Evolutionary conservation across 2,329 filamentous ascomycete species (phyloP).

Genomic region (Colletotrichum neosansevieriae): DNA sequence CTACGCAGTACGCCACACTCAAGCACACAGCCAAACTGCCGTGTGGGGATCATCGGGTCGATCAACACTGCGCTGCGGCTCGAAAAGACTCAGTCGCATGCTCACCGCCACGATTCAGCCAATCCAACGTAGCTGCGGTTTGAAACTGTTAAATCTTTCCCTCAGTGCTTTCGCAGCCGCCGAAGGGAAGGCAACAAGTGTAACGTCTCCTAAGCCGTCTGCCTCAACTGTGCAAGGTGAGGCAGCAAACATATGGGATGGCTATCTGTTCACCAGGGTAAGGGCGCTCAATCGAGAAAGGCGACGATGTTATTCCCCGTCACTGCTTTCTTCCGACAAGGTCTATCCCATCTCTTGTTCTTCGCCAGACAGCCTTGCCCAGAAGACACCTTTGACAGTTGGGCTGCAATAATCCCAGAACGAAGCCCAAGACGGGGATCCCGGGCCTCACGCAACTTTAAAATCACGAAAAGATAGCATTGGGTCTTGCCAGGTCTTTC

Average conservation of each 20-base stretch:
- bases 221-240: constrained; percentile 22
- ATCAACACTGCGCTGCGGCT: constrained; percentile 24
- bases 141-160: constrained; percentile 15
- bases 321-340: constrained; percentile 12
- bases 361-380: constrained; percentile 36
- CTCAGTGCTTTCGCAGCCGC: constrained; percentile 3
- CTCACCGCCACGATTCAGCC: constrained; percentile 23
- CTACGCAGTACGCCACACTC: constrained; percentile 20
- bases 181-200: constrained; percentile 16
- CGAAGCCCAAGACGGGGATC: constrained; percentile 34
- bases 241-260: constrained; percentile 22
- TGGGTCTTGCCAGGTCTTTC: constrained; percentile 24
- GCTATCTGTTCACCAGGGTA: constrained; percentile 1
- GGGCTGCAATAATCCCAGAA: constrained; percentile 25
- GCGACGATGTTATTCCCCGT: neutral
- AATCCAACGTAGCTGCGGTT: neutral
- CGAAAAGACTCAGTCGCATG: constrained; percentile 8
- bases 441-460: constrained; percentile 5
- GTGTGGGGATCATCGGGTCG: constrained; percentile 21
- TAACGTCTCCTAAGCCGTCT: constrained; percentile 22
- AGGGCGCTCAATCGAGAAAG: constrained; percentile 7
- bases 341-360: constrained; percentile 19
- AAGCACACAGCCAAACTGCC: constrained; percentile 31
- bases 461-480: constrained; percentile 6
- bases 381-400: constrained; percentile 20